Evolutionary conservation across 2,329 filamentous ascomycete genomes (phyloP).

Genomic region (Emmonsiellopsis sp.): DNA sequence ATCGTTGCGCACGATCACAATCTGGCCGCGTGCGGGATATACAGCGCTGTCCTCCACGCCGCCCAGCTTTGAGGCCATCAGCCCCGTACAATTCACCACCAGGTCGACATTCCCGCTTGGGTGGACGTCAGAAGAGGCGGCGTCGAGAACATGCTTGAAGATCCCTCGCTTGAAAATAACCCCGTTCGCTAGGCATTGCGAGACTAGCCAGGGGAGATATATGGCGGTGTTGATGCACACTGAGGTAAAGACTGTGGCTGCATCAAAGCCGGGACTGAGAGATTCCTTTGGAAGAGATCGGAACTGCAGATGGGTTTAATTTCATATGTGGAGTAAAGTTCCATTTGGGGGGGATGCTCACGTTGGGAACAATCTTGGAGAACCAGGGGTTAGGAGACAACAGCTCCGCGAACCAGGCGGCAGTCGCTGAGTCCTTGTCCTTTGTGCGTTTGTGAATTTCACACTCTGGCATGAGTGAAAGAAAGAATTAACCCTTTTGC

Average conservation of each 20-base stretch:
- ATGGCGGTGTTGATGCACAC: conserved; percentile 76
- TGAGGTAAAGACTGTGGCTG: conserved; percentile 61
- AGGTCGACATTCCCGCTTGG: conserved; percentile 49
- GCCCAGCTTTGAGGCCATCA: conserved; percentile 61
- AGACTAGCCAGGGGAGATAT: conserved; percentile 69
- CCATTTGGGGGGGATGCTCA: conserved; percentile 18
- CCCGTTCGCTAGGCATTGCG: conserved; percentile 61
- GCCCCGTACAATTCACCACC: conserved; percentile 67
- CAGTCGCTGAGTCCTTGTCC: too few relatives aligned
- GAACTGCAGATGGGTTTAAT: conserved; percentile 33
- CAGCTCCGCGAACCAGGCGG: conserved; percentile 51
- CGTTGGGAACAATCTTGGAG: conserved; percentile 54
- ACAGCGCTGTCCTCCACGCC: conserved; percentile 64
- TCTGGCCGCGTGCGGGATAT: conserved; percentile 64
- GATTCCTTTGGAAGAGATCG: conserved; percentile 46
- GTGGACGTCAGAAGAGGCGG: conserved; percentile 39
- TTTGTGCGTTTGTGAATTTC: too few relatives aligned
- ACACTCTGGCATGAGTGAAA: too few relatives aligned
- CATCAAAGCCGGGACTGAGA: conserved; percentile 53
- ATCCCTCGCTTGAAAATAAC: conserved; percentile 51
- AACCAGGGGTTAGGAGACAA: conserved; percentile 58
- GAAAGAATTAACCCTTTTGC: too few relatives aligned
- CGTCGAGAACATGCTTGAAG: conserved; percentile 58
- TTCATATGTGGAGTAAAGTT: too few relatives aligned
- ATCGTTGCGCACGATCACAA: conserved; percentile 65